Evolutionary conservation across 163 green algal species (phyloP).

Genomic region (Chlamydomonas reinhardtii): DNA sequence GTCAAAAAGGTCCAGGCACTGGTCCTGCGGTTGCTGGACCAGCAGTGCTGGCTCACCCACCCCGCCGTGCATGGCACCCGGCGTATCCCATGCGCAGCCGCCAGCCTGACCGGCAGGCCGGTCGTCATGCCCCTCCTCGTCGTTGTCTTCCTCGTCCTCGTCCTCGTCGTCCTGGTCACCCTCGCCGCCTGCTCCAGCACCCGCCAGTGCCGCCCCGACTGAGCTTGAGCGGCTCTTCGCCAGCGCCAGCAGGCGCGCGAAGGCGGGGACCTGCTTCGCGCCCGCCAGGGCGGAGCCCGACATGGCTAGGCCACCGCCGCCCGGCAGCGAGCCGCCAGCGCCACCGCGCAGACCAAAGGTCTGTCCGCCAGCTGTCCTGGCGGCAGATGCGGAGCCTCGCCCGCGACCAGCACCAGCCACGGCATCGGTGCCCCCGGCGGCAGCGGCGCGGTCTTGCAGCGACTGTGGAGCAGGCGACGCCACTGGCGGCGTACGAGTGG

Average conservation of each 20-base stretch:
- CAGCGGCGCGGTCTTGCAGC: neutral
- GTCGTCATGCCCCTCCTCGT: neutral
- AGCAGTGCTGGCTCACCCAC: too few relatives aligned
- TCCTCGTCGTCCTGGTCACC: neutral
- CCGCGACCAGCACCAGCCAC: neutral
- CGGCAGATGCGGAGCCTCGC: neutral
- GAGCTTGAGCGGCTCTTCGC: neutral
- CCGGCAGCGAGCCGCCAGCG: neutral
- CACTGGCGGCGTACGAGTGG: neutral
- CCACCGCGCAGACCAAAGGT: neutral
- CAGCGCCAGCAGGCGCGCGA: slow-evolving; percentile 23
- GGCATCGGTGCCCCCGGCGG: neutral
- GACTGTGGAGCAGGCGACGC: neutral
- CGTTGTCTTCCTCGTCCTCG: neutral
- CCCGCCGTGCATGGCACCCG: too few relatives aligned
- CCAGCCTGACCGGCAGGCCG: neutral
- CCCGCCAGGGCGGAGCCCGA: slow-evolving; percentile 17
- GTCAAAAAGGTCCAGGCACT: too few relatives aligned
- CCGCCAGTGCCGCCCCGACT: neutral
- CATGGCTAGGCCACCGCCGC: neutral
- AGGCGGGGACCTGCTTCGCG: slow-evolving; percentile 17
- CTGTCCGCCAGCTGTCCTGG: neutral
- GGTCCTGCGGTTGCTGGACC: too few relatives aligned
- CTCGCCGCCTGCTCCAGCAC: neutral
- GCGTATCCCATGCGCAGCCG: neutral